phyloP scores from a whole-genome alignment of 345 rosid genomes.

The Anastatica hierochuntica region DNA sequence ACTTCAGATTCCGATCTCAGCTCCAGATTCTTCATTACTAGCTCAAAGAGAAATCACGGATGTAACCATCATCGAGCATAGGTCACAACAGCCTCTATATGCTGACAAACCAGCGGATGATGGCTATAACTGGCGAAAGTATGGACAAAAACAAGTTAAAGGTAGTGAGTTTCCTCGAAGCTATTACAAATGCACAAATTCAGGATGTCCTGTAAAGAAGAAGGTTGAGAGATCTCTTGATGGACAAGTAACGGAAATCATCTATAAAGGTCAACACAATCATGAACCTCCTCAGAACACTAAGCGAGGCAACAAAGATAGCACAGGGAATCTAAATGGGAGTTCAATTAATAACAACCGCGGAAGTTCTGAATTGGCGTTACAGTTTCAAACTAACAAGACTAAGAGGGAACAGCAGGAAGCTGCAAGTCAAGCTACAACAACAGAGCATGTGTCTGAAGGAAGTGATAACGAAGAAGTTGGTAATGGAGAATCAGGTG shows the following conservation, averaged over 20 bases:
- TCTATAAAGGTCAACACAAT: slow-evolving; percentile 82
- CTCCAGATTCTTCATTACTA: slow-evolving; percentile 22
- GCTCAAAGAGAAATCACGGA: slow-evolving; percentile 26
- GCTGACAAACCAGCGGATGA: slow-evolving; percentile 68
- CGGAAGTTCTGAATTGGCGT: no score
- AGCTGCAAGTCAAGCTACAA: slow-evolving; percentile 42
- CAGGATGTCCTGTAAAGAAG: slow-evolving; percentile 77
- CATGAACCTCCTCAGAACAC: slow-evolving; percentile 54
- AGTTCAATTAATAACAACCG: slow-evolving; percentile 28
- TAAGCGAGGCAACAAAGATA: slow-evolving; percentile 45
- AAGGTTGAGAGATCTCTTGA: slow-evolving; percentile 74
- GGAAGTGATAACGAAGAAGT: slow-evolving; percentile 67
- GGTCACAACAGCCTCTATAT: slow-evolving; percentile 30
- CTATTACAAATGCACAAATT: slow-evolving; percentile 76
- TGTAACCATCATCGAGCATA: slow-evolving; percentile 34
- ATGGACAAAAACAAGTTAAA: slow-evolving; percentile 89
- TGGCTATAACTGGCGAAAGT: slow-evolving; percentile 84
- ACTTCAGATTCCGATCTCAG: slow-evolving; percentile 24
- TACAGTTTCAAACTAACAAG: slow-evolving; percentile 27
- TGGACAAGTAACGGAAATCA: slow-evolving; percentile 78
- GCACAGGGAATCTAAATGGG: slow-evolving; percentile 18
- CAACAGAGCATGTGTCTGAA: slow-evolving; percentile 42
- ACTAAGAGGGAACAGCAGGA: slow-evolving; percentile 46
- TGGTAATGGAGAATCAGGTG: slow-evolving; percentile 41
- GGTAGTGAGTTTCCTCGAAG: slow-evolving; percentile 85